Evolutionary conservation across 257 asterid genomes (phyloP).

Genomic region (Solanum gandarillasii): DNA sequence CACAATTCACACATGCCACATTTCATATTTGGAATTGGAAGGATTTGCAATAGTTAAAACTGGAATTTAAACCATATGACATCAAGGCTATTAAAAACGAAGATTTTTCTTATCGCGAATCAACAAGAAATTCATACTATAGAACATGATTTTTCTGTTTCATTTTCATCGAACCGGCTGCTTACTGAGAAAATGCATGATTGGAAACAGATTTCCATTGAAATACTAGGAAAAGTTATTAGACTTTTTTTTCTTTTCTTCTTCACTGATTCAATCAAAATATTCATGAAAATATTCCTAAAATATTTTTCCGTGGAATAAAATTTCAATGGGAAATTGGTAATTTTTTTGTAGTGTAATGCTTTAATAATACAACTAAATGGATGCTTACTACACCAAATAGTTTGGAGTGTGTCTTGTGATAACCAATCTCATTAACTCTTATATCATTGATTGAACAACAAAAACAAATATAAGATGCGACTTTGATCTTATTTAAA

Average conservation of each 20-base stretch:
- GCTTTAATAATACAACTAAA: neutral
- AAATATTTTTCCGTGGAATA: neutral
- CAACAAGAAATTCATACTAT: no score
- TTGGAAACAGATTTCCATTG: neutral
- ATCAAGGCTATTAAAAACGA: neutral
- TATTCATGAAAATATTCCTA: neutral
- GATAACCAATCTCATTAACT: neutral
- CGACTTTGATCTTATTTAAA: neutral
- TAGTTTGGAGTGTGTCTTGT: neutral
- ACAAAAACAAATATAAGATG: neutral
- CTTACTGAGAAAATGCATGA: neutral
- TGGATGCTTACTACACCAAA: neutral
- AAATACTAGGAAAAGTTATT: neutral
- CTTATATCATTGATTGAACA: neutral
- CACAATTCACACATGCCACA: neutral
- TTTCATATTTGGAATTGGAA: neutral
- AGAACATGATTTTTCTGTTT: neutral
- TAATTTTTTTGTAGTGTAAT: neutral
- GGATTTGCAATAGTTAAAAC: neutral
- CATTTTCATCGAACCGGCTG: neutral
- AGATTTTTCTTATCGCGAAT: neutral
- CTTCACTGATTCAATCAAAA: neutral
- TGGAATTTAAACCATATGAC: neutral
- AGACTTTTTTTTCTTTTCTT: neutral
- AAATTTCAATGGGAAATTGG: neutral